These are phyloP conservation scores for Phytophthora pistaciae DNA, from an alignment of 352 stramenopile genomes.

Conservation along the genomic window DNA sequence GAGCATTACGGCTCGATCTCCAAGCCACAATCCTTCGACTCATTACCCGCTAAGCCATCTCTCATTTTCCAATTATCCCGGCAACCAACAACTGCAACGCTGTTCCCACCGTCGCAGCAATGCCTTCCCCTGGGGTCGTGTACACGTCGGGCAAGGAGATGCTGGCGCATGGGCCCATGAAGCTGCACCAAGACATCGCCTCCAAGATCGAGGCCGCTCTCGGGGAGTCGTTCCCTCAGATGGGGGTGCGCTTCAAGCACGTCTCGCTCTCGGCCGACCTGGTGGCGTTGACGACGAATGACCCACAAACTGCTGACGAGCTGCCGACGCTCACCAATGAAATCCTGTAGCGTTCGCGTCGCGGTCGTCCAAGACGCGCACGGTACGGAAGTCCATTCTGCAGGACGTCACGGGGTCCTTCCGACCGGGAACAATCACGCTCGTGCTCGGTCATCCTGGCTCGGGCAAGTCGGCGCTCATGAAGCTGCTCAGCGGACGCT, in stretches of 20 bases:
- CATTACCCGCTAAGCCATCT: no score
- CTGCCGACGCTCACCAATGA: conserved; percentile 62
- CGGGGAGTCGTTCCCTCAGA: conserved; percentile 52
- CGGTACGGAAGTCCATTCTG: conserved; percentile 19
- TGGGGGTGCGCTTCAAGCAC: conserved; percentile 64
- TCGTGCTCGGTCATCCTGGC: conserved; percentile 59
- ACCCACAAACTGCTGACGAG: conserved; percentile 13
- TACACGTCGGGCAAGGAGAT: conserved; percentile 45
- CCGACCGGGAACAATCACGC: conserved; percentile 39
- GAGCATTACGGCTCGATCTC: no score
- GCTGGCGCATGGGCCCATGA: conserved; percentile 41
- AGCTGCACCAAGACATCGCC: conserved; percentile 48
- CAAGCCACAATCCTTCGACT: no score
- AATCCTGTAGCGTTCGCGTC: conserved; percentile 45
- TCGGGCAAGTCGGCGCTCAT: conserved; percentile 68
- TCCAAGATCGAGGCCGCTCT: conserved; percentile 52
- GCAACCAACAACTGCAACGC: no score
- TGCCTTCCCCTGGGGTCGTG: conserved; percentile 9
- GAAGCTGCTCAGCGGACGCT: conserved; percentile 34
- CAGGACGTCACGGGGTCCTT: conserved; percentile 21
- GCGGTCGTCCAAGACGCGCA: conserved; percentile 48
- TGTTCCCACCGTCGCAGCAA: background rate
- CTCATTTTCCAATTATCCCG: no score
- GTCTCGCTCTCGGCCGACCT: conserved; percentile 60
- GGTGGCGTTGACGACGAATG: conserved; percentile 12